A percentile compares a stretch with the other conserved stretches of the same genome.
Conservation (phyloP, 305 asterid species). For the Fraxinus sp. region DNA sequence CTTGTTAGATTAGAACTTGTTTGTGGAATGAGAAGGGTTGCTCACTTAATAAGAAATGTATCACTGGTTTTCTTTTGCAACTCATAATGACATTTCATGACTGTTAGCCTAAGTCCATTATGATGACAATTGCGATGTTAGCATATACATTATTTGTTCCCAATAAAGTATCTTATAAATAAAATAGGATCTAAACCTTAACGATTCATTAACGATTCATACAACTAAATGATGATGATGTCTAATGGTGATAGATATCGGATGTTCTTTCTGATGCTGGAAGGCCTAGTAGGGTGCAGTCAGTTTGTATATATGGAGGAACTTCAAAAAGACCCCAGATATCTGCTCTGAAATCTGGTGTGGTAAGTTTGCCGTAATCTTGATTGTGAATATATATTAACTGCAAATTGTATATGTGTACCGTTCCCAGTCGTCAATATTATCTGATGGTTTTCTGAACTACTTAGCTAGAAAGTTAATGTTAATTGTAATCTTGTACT, state of each 20-base stretch:
- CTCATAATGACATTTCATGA: neutral
- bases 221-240: slow-evolving; percentile 20
- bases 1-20: neutral
- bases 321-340: slow-evolving; percentile 87
- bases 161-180: neutral
- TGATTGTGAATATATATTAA: neutral
- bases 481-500: neutral
- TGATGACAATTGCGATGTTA: neutral
- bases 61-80: neutral
- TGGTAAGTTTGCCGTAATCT: slow-evolving; percentile 51
- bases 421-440: neutral
- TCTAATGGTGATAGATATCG: slow-evolving; percentile 51
- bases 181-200: neutral
- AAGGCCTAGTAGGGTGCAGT: slow-evolving; percentile 65
- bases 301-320: slow-evolving; percentile 94
- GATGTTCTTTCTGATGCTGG: slow-evolving; percentile 95
- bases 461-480: neutral
- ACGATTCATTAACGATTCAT: slow-evolving; percentile 3
- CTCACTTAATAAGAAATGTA: neutral
- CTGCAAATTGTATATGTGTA: neutral
- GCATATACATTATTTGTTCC: neutral
- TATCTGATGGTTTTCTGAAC: slow-evolving; percentile 1
- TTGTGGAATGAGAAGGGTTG: neutral
- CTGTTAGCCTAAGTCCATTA: neutral
- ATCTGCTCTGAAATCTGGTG: slow-evolving; percentile 82